Base-by-base conservation (phyloP, 2,329 filamentous ascomycete species). In the Chalaropsis thielavioides region DNA sequence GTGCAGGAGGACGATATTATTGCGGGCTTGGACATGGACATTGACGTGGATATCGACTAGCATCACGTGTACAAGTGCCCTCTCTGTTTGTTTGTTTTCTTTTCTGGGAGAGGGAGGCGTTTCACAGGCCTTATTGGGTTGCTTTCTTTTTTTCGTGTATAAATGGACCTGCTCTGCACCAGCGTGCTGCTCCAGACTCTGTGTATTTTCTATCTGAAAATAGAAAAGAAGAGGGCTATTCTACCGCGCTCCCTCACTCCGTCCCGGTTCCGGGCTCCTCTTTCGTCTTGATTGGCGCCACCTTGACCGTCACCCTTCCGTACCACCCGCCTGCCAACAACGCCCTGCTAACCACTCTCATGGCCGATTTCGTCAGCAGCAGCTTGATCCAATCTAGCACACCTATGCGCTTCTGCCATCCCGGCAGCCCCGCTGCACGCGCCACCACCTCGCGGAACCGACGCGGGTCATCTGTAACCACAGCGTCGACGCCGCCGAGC, bases 1-100 rank as follows among this genome's bases (percentile, higher is more conserved):
- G 82, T 91, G 66, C 87, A 88, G 79, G 92, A 96, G 68, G 94
- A 97, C 72, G 94, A 97, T 72, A 88, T 96, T 65, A 92, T 97
- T 74, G 91, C 88, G 1, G 82, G 85, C 31, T 78, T 97, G 78
- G 94, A 97, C 73, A 77, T 97, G 70, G 92, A 90, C 35, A 90
- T 97, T 73, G 92, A 97, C 70, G 86, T 96, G 70, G 91, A 95
- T 10, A 62, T 67, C 19, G 27, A 58, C 15, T 58, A 58, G 17
- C 24, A 17, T 38, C 54, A 38, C 17, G 5, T n/a, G 54, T 17
- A 38, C 13, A 11, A 17, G 1, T n/a, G 27, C 27, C 51, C 10
- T 22, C 27, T 62, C 10, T 22, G 27, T 31, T 13, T 17, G 17
- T 17, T 43, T 64, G 41, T 43, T 43, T 44, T 49, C 40, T 35